These are phyloP conservation scores for Amphicarpaea edgeworthii DNA, from an alignment of 306 rosid species.

Conservation along the genomic window DNA sequence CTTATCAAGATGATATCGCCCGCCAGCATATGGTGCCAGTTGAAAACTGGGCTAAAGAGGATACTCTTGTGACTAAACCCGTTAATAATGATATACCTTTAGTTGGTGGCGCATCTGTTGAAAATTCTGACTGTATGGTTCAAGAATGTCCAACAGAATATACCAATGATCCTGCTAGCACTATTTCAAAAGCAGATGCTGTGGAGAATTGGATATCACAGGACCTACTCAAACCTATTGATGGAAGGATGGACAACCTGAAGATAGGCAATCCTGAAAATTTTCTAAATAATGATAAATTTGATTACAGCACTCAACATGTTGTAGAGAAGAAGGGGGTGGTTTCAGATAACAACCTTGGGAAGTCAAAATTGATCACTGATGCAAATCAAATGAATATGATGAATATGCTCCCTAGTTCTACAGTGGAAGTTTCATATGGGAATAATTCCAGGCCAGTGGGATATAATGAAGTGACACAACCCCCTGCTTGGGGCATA, in stretches of 20 bases:
- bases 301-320: conserved; percentile 53
- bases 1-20: conserved; percentile 55
- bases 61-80: conserved; percentile 49
- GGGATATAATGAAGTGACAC: conserved; percentile 66
- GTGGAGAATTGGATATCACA: conserved; percentile 52
- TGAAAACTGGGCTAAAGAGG: conserved; percentile 59
- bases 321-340: conserved; percentile 53
- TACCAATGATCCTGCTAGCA: conserved; percentile 46
- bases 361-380: conserved; percentile 48
- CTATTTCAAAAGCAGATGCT: conserved; percentile 56
- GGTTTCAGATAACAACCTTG: conserved; percentile 51
- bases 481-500: conserved; percentile 63
- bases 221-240: conserved; percentile 66
- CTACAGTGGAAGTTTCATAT: conserved; percentile 54
- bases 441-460: conserved; percentile 56
- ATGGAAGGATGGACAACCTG: conserved; percentile 59
- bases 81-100: conserved; percentile 51
- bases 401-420: conserved; percentile 51
- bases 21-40: conserved; percentile 50
- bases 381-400: conserved; percentile 51
- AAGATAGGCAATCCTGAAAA: conserved; percentile 57
- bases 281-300: conserved; percentile 52
- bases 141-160: conserved; percentile 62
- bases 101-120: conserved; percentile 51
- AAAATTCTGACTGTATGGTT: conserved; percentile 54